phyloP scores from a whole-genome alignment of 2,329 filamentous ascomycete species.

The Colletotrichum lupini region DNA sequence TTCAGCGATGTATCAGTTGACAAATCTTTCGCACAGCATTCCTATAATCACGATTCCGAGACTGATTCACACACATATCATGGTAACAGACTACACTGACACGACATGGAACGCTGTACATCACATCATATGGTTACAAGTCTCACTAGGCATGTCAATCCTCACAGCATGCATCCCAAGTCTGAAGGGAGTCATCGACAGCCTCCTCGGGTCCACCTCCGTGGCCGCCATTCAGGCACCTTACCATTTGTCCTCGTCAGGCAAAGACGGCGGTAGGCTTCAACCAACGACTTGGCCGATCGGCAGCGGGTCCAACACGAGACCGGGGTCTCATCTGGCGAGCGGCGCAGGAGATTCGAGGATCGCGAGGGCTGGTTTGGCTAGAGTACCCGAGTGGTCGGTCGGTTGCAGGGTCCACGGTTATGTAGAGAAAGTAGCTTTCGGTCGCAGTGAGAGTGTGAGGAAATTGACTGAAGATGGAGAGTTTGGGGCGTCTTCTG shows the following conservation, averaged over 20 bases:
- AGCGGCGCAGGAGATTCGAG: not conserved
- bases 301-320: not conserved
- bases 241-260: not conserved
- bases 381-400: not conserved
- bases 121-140: not conserved
- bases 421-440: not conserved
- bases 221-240: slow-evolving; percentile 7
- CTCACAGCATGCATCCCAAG: slow-evolving; percentile 15
- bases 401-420: not conserved
- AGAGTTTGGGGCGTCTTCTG: not conserved
- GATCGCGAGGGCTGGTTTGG: not conserved
- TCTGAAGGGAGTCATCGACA: slow-evolving; percentile 14
- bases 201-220: not conserved
- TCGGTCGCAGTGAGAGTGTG: not conserved
- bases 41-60: not conserved
- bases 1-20: not conserved
- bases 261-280: not conserved
- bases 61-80: not conserved
- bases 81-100: not conserved
- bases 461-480: not conserved
- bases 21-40: not conserved
- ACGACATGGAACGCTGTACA: slow-evolving; percentile 6
- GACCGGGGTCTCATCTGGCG: not conserved
- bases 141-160: slow-evolving; percentile 2
- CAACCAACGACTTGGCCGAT: not conserved